These are phyloP conservation scores for Centrapalus pauciflorus DNA, from an alignment of 129 eudicot genomes.

Conservation along the genomic window DNA sequence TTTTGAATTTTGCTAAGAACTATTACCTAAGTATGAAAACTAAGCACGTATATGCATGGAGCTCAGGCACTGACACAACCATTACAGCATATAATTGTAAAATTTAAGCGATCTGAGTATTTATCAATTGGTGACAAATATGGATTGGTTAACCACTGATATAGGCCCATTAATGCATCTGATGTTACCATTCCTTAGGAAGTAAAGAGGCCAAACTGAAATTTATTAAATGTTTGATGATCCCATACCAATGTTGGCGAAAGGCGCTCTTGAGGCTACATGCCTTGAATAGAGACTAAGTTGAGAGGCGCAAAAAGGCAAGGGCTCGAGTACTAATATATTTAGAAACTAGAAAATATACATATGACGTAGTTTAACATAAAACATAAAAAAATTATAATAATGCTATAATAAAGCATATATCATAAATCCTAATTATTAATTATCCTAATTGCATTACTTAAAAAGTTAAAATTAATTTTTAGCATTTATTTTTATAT, in stretches of 20 bases:
- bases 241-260: too few species aligned
- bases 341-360: not conserved
- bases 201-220: not conserved
- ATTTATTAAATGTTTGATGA: not conserved
- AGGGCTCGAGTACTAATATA: too few species aligned
- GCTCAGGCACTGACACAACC: not conserved
- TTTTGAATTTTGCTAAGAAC: not conserved
- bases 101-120: not conserved
- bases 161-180: not conserved
- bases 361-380: too few species aligned
- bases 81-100: not conserved
- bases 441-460: too few species aligned
- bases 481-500: too few species aligned
- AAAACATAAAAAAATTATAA: too few species aligned
- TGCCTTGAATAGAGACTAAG: too few species aligned
- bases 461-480: too few species aligned
- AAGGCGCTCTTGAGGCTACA: too few species aligned
- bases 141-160: not conserved
- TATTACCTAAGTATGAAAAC: not conserved
- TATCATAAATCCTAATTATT: too few species aligned
- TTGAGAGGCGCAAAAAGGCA: too few species aligned
- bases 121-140: not conserved
- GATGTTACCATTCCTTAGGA: not conserved
- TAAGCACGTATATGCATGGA: not conserved
- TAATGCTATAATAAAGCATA: too few species aligned